A percentile compares a stretch with the other conserved stretches of the same genome.
phyloP scores from a whole-genome alignment of 202 grass and related monocot species.

The Digitaria exilis region DNA sequence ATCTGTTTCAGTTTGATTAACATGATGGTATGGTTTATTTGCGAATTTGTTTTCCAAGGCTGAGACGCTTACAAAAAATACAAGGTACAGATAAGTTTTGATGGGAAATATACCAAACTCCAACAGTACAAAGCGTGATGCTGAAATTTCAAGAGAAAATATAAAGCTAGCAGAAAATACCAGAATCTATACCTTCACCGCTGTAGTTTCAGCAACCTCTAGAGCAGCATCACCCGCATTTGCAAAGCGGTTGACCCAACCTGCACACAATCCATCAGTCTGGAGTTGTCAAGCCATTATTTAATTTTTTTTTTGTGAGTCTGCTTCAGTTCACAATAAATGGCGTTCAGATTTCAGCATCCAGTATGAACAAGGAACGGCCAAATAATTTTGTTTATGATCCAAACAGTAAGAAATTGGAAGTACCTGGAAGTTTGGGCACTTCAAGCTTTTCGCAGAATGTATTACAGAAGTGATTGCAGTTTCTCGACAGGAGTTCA shows the following conservation, averaged over 20 bases:
- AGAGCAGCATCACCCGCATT: slow-evolving; percentile 64
- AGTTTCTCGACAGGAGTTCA: slow-evolving; percentile 65
- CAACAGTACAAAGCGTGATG: background rate
- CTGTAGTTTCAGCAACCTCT: slow-evolving; percentile 61
- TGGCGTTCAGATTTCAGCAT: background rate
- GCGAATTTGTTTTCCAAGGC: background rate
- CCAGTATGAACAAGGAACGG: background rate
- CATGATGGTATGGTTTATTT: slow-evolving; percentile 1
- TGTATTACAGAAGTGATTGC: slow-evolving; percentile 66
- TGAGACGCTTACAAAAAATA: background rate
- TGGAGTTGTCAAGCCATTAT: background rate
- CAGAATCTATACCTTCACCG: slow-evolving; percentile 44
- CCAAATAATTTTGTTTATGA: background rate
- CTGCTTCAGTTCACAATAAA: background rate
- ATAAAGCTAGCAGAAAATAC: slow-evolving; percentile 23
- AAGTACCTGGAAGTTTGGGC: slow-evolving; percentile 58
- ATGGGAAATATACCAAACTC: slow-evolving; percentile 11
- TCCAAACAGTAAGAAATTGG: background rate
- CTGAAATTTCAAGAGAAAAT: background rate
- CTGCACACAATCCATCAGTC: slow-evolving; percentile 30
- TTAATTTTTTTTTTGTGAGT: background rate
- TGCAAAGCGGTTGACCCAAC: slow-evolving; percentile 63
- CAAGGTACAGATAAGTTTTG: background rate
- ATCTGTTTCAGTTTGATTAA: slow-evolving; percentile 4
- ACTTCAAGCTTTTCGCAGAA: slow-evolving; percentile 60